Base-by-base conservation (phyloP, 1,284 basidiomycete genomes). In the Termitomyces sp. region DNA sequence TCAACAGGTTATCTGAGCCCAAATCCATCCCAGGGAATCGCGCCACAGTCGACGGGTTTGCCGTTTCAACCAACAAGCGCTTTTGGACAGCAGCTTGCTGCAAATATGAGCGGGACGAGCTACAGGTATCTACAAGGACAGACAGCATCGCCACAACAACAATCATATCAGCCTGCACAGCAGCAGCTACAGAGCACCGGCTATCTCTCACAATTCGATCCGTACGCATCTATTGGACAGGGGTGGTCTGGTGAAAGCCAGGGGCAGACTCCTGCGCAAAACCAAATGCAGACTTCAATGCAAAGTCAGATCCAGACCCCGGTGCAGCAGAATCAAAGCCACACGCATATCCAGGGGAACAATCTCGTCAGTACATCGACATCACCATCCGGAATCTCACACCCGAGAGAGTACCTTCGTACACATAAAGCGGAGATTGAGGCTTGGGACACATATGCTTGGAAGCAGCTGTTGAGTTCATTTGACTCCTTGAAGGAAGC, bases 401-500 rank as follows among this genome's bases (percentile, higher is more conserved):
- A 84, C 56, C 82, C 82, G 0, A 74, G 79, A 35, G 80, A 83
- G 41, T 75, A 72, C 53, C 75, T 85, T 51, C 77, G 78, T 31
- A 66, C 64, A 1, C 74, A 83, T 61, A 84, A 83, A 53, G 57
- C 63, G 0, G 75, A 77, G 60, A 69, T 84, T 21, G 82, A 84
- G 55, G 69, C 72, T 5, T 84, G 82, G 82, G 80, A 84, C 54
- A 31, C 62, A 4, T 74, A 73, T 49, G 68, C 79, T 9, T 84
- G 82, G 82, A 84, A 78, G 63, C 79, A 82, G 63, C 66, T 82
- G 35, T 61, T 83, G 14, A 61, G 63, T 48, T 57, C 72, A 0
- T 82, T 81, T 54, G 79, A 81, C 55, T 66, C 66, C n/a, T 68
- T 84, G 57, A 79, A 77, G 62, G 64, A 65, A 31, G 71, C 76